Conservation (phyloP, 2,329 filamentous ascomycete genomes). For the Talaromyces sp. region DNA sequence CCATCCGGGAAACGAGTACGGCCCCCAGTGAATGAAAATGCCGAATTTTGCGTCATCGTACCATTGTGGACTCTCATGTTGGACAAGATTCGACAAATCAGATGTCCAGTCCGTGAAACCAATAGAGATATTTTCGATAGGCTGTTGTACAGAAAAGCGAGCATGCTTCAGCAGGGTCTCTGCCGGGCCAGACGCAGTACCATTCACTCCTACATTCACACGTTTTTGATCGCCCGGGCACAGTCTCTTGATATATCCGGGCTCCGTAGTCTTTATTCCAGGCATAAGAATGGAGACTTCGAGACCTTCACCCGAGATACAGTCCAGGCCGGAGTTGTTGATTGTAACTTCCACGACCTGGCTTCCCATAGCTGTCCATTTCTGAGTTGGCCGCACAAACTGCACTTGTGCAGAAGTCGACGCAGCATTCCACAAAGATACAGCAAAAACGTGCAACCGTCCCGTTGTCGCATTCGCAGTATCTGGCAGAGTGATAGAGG, state of each 20-base stretch:
- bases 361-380: slow-evolving; percentile 36
- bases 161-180: slow-evolving; percentile 25
- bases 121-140: slow-evolving; percentile 8
- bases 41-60: slow-evolving; percentile 58
- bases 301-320: slow-evolving; percentile 35
- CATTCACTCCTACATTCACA: slow-evolving; percentile 39
- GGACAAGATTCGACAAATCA: slow-evolving; percentile 15
- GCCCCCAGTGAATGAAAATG: slow-evolving; percentile 62
- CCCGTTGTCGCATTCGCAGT: slow-evolving; percentile 38
- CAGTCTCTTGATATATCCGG: slow-evolving; percentile 41
- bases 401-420: slow-evolving; percentile 35
- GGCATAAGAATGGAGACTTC: slow-evolving; percentile 32
- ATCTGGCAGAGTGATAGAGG: slow-evolving; percentile 43
- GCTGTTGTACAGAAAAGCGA: not conserved
- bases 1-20: slow-evolving; percentile 58
- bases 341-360: slow-evolving; percentile 46
- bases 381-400: slow-evolving; percentile 46
- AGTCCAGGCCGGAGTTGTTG: slow-evolving; percentile 40
- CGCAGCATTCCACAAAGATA: slow-evolving; percentile 33
- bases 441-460: slow-evolving; percentile 46
- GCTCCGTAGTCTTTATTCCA: slow-evolving; percentile 23
- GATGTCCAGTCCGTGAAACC: slow-evolving; percentile 17
- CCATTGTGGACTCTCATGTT: slow-evolving; percentile 53
- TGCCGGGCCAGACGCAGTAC: slow-evolving; percentile 26
- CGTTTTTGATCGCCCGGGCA: slow-evolving; percentile 48